These are phyloP conservation scores for Globisporangium uncinulatum DNA, from an alignment of 352 stramenopile genomes.

Conservation along the genomic window DNA sequence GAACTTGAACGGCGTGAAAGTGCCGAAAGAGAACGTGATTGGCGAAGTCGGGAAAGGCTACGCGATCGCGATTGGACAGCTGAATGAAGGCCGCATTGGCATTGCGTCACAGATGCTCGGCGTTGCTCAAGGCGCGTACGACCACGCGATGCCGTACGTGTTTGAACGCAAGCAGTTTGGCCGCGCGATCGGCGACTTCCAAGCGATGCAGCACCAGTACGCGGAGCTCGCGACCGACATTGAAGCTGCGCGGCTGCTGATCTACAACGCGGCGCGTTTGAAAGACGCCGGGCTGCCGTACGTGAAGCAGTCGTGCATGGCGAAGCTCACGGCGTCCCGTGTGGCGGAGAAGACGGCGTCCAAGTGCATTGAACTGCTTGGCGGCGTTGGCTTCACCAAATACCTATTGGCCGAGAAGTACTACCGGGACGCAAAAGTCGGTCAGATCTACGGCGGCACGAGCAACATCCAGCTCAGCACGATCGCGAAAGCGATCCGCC, in stretches of 20 bases:
- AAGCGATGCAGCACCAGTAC: conserved; percentile 97
- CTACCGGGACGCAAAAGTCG: conserved; percentile 97
- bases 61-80: conserved; percentile 97
- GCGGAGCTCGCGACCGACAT: conserved; percentile 94
- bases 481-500: conserved; percentile 84
- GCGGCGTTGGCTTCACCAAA: conserved; percentile 95
- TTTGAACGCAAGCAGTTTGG: conserved; percentile 96
- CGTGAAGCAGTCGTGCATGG: conserved; percentile 97
- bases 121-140: conserved; percentile 94
- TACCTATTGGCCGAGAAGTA: conserved; percentile 95
- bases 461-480: conserved; percentile 96
- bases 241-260: conserved; percentile 88
- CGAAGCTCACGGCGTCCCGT: conserved; percentile 92
- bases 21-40: conserved; percentile 91
- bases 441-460: conserved; percentile 97
- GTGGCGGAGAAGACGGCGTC: conserved; percentile 94
- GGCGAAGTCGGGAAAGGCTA: conserved; percentile 93
- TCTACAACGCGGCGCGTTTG: conserved; percentile 93
- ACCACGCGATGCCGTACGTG: conserved; percentile 95
- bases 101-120: conserved; percentile 98
- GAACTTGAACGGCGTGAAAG: conserved; percentile 92
- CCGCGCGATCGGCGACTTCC: conserved; percentile 91
- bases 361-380: conserved; percentile 95
- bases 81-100: conserved; percentile 95
- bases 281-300: conserved; percentile 94